Percentiles rank a stretch among this genome's conserved stretches.
These are phyloP conservation scores for Craterostigma plantagineum DNA, from an alignment of 257 asterid genomes.

Conservation along the genomic window DNA sequence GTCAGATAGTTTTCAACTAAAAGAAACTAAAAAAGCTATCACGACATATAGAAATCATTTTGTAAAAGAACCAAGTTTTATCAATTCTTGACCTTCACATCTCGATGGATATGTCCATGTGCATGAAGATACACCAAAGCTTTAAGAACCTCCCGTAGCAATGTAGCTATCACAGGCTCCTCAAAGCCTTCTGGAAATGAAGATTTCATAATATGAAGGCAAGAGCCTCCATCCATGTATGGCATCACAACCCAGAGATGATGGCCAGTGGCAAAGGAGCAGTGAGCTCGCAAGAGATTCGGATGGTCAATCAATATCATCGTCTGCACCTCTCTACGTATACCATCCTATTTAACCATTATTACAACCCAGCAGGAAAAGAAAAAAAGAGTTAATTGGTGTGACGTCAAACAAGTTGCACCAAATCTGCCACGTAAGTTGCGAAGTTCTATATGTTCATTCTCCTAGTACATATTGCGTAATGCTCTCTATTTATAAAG, in stretches of 20 bases:
- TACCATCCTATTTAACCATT: conserved; percentile 61
- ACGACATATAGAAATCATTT: neutral
- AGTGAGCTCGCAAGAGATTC: conserved; percentile 78
- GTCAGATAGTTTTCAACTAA: too few relatives aligned
- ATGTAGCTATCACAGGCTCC: conserved; percentile 89
- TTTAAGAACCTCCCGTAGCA: conserved; percentile 78
- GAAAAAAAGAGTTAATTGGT: neutral
- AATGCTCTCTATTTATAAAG: too few relatives aligned
- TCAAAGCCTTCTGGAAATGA: conserved; percentile 89
- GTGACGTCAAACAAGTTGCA: neutral
- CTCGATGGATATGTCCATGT: conserved; percentile 96
- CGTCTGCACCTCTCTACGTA: conserved; percentile 90
- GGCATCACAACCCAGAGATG: conserved; percentile 99
- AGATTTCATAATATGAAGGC: conserved; percentile 92
- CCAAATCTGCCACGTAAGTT: too few relatives aligned
- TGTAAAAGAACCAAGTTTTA: neutral
- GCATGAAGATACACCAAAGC: conserved; percentile 95
- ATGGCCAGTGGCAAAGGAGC: conserved; percentile 83
- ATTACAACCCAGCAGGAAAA: neutral
- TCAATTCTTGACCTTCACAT: conserved; percentile 57
- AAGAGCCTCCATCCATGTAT: conserved; percentile 90
- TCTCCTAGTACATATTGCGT: too few relatives aligned
- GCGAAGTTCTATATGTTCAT: too few relatives aligned
- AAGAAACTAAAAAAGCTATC: neutral
- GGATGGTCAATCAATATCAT: conserved; percentile 83